Percentiles rank a stretch among this genome's conserved stretches.
These are phyloP conservation scores for Aschersonia sp. DNA, from an alignment of 2,329 filamentous ascomycete genomes.

Conservation along the genomic window DNA sequence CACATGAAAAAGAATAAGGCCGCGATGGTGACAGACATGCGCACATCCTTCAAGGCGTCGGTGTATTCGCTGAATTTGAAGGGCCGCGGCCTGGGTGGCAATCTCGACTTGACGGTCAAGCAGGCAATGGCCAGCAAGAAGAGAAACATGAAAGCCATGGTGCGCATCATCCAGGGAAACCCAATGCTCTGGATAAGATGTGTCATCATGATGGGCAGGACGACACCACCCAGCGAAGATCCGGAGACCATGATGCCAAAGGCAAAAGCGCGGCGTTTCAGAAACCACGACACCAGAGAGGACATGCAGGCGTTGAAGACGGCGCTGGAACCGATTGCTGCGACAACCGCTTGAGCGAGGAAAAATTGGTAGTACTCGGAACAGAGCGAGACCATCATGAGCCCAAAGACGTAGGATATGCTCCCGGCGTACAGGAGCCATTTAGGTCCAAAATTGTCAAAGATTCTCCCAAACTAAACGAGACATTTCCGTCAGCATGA, in stretches of 20 bases:
- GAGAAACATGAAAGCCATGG: constrained; percentile 30
- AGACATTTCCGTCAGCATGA: constrained; percentile 15
- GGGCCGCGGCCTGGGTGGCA: constrained; percentile 29
- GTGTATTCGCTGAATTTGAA: constrained; percentile 32
- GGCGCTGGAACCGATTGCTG: constrained; percentile 25
- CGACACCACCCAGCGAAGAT: constrained; percentile 37
- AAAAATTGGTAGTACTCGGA: constrained; percentile 25
- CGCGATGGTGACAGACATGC: constrained; percentile 25
- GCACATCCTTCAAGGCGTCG: constrained; percentile 28
- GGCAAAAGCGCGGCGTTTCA: constrained; percentile 32
- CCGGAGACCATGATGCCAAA: constrained; percentile 39
- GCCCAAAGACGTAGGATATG: constrained; percentile 42
- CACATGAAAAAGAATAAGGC: constrained; percentile 40
- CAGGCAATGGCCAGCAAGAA: constrained; percentile 19
- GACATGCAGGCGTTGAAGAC: constrained; percentile 28
- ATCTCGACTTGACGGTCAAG: constrained; percentile 21
- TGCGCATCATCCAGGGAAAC: constrained; percentile 33
- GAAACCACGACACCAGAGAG: constrained; percentile 35
- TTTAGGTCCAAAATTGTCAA: constrained; percentile 49
- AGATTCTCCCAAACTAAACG: constrained; percentile 38
- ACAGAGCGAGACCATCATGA: constrained; percentile 48
- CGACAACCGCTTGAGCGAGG: constrained; percentile 25
- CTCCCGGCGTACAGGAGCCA: constrained; percentile 38
- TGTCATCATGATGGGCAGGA: constrained; percentile 46
- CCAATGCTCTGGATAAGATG: constrained; percentile 32